Conservation (phyloP, 2,329 filamentous ascomycete species). For the Pseudogymnoascus sp. region DNA sequence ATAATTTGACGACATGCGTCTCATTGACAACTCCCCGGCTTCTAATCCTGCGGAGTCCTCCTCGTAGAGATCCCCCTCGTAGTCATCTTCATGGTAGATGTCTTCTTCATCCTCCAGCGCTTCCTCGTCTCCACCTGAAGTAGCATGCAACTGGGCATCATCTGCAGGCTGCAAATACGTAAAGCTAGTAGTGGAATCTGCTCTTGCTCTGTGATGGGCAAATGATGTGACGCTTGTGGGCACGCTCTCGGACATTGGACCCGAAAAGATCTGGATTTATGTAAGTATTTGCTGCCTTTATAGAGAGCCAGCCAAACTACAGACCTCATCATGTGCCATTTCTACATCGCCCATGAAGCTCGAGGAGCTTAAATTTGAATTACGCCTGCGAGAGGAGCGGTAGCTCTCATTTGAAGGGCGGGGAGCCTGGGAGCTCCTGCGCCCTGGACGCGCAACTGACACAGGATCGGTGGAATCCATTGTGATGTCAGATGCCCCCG, state of each 20-base stretch:
- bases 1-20: conserved; percentile 54
- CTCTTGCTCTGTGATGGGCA: conserved; percentile 69
- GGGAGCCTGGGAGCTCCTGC: conserved; percentile 26
- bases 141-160: conserved; percentile 37
- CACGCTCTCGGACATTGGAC: conserved; percentile 91
- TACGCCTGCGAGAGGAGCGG: conserved; percentile 49
- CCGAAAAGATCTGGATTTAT: conserved; percentile 62
- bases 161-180: conserved; percentile 74
- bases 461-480: conserved; percentile 25
- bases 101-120: conserved; percentile 32
- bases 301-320: conserved; percentile 4
- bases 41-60: conserved; percentile 29
- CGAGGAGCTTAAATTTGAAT: conserved; percentile 62
- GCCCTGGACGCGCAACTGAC: conserved; percentile 21
- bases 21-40: conserved; percentile 36
- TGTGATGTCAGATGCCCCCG: neutral
- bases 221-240: conserved; percentile 91
- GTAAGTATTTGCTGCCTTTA: conserved; percentile 16
- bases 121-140: conserved; percentile 28
- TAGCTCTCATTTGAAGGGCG: conserved; percentile 26
- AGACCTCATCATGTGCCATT: conserved; percentile 92
- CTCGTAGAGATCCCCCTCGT: conserved; percentile 24
- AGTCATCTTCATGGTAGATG: conserved; percentile 33
- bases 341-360: conserved; percentile 94
- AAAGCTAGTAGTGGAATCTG: conserved; percentile 82